Percentiles rank a stretch among this genome's conserved stretches.
phyloP scores from a whole-genome alignment of 2,329 filamentous ascomycete genomes.

The Colletotrichum costaricense region DNA sequence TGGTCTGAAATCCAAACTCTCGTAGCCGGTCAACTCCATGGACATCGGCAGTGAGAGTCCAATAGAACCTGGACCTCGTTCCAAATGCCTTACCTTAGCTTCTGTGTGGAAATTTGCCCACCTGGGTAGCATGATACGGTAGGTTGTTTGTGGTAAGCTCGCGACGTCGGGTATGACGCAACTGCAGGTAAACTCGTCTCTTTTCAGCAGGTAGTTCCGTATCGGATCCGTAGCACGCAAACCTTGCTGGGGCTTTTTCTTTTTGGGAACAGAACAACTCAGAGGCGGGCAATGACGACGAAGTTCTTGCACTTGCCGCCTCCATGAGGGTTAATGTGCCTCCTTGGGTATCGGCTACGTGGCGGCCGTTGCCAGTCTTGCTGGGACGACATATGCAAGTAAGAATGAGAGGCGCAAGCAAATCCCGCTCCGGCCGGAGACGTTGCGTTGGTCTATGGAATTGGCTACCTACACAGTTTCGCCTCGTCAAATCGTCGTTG shows the following conservation, averaged over 20 bases:
- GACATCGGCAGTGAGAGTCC: no score
- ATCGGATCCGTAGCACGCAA: background rate
- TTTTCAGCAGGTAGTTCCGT: background rate
- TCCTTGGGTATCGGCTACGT: conserved; percentile 8
- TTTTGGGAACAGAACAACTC: background rate
- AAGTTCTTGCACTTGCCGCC: conserved; percentile 6
- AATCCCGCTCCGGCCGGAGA: background rate
- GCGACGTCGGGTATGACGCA: conserved; percentile 9
- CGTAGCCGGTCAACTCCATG: no score
- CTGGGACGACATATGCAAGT: conserved; percentile 14
- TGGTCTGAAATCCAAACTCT: background rate
- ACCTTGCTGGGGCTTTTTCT: background rate
- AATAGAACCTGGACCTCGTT: no score
- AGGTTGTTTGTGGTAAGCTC: background rate
- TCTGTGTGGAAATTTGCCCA: background rate
- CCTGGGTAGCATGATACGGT: background rate
- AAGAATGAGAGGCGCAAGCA: background rate
- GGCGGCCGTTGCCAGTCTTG: conserved; percentile 18
- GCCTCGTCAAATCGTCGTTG: background rate
- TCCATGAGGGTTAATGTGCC: background rate
- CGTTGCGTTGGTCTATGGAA: background rate
- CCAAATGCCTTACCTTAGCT: no score
- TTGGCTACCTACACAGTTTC: background rate
- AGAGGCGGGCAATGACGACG: background rate
- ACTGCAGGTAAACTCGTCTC: background rate